phyloP scores from a whole-genome alignment of 805 yeast genomes.

The Kodamaea neixiangensis region DNA sequence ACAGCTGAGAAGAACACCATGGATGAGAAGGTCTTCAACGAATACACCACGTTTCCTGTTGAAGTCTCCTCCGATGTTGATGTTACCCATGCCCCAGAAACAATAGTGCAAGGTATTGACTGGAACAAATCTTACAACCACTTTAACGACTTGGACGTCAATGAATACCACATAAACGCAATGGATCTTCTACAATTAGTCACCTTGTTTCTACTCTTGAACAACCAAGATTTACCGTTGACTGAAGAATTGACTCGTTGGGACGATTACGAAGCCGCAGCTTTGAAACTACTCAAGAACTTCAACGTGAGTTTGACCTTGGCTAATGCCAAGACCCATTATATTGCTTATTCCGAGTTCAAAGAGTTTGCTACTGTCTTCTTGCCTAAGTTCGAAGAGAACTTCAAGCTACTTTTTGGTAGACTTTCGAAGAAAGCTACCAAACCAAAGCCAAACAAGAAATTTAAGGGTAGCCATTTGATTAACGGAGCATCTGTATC shows the following conservation, averaged over 20 bases:
- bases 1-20: conserved; percentile 3
- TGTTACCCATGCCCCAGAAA: conserved; percentile 15
- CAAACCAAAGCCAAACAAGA: conserved; percentile 1
- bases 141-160: conserved; percentile 47
- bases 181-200: conserved; percentile 44
- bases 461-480: conserved; percentile 34
- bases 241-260: conserved; percentile 28
- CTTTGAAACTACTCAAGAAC: conserved; percentile 50
- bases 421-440: conserved; percentile 8
- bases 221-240: conserved; percentile 27
- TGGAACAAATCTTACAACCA: conserved; percentile 40
- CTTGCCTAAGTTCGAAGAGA: conserved; percentile 15
- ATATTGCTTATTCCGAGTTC: conserved; percentile 21
- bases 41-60: conserved; percentile 20
- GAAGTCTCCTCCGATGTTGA: conserved; percentile 13
- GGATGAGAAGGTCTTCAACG: conserved; percentile 8
- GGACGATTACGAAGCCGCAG: conserved; percentile 44
- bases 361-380: background rate
- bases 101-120: conserved; percentile 18
- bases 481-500: conserved; percentile 44
- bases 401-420: conserved; percentile 34
- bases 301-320: conserved; percentile 42
- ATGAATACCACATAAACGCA: conserved; percentile 40
- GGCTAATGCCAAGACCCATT: conserved; percentile 17
- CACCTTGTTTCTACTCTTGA: conserved; percentile 49